Evolutionary conservation across 345 rosid species (phyloP).

Genomic region (Hypericum androsaemum): DNA sequence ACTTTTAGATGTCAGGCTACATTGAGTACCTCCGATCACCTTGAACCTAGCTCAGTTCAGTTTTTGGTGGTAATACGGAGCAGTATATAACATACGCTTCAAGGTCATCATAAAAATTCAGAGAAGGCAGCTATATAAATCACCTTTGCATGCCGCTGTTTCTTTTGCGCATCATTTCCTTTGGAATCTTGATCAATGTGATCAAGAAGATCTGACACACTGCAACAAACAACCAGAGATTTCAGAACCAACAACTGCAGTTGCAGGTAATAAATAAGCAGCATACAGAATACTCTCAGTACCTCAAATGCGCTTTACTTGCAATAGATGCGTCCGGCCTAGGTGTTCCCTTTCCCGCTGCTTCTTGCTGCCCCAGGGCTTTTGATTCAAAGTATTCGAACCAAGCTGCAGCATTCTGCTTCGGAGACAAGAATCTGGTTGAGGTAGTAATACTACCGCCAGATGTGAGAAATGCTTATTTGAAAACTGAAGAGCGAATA

Average conservation of each 20-base stretch:
- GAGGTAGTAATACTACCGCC: too few relatives aligned
- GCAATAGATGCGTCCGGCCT: too few relatives aligned
- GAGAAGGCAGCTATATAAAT: neutral
- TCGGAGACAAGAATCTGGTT: neutral
- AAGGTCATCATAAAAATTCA: neutral
- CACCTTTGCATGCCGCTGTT: slow-evolving; percentile 57
- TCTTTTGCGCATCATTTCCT: slow-evolving; percentile 34
- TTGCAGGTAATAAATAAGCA: slow-evolving; percentile 20
- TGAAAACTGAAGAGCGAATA: neutral
- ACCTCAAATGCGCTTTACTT: too few relatives aligned
- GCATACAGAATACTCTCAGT: slow-evolving; percentile 35
- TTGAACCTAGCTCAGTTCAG: too few relatives aligned
- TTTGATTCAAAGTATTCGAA: slow-evolving; percentile 94
- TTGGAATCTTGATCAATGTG: slow-evolving; percentile 49
- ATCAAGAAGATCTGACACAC: slow-evolving; percentile 64
- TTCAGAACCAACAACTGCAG: slow-evolving; percentile 15
- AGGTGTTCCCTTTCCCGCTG: slow-evolving; percentile 90
- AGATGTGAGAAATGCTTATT: neutral
- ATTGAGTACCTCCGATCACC: too few relatives aligned
- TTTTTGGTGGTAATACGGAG: too few relatives aligned
- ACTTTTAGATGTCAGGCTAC: too few relatives aligned
- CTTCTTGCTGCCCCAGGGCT: slow-evolving; percentile 94
- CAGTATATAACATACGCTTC: too few relatives aligned
- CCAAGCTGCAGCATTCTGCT: slow-evolving; percentile 97
- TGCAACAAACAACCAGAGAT: slow-evolving; percentile 26